Base-by-base conservation (phyloP, 148 eudicot species). In the Rhododendron molle region DNA sequence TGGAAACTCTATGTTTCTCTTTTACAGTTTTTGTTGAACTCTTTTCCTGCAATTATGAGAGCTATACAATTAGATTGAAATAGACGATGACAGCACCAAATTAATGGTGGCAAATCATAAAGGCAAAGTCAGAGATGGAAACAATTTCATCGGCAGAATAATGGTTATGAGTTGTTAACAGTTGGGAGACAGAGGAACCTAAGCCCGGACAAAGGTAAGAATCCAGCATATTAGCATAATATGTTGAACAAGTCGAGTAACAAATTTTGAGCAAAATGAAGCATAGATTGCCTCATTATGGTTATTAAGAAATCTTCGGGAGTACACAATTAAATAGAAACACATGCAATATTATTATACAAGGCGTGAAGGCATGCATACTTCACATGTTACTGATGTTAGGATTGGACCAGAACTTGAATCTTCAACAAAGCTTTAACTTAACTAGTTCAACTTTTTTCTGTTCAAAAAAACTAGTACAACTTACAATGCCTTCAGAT, bases 1-100 rank as follows among this genome's bases (percentile, higher is more conserved):
- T 88, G 46, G 95, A 94, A 82, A 87, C 87, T 86, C 94, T 90
- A 80, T 87, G 92, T 83, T 90, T 93, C 78, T 94, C 98, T 84
- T 89, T 88, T 8, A 85, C 84, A 86, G 83, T 84, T 86, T 90
- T 93, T 87, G 85, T 92, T 50, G 89, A 60, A 85, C 77, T 86
- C 72, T 85, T 90, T 86, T 93, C 98, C 98, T 94, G 94, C 88
- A 90, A 82, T 83, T 28, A 81, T 73, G 84, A 87, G 72, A 56
- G 81, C 54, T 81, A 30, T 74, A 85, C 13, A 80, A 14, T 56
- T 40, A 74, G 52, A 47, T 2, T 65, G 62, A 56, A 69, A 40
- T 73, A 34, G 43, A 81, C 8, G 23, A 79, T 65, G 20, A 43
- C 86, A 23, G 14, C 16, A 85, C 78, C 18, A 65, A 79, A 44